Conservation (phyloP, 2,329 filamentous ascomycete species). For the Sarocladium brachiariae region DNA sequence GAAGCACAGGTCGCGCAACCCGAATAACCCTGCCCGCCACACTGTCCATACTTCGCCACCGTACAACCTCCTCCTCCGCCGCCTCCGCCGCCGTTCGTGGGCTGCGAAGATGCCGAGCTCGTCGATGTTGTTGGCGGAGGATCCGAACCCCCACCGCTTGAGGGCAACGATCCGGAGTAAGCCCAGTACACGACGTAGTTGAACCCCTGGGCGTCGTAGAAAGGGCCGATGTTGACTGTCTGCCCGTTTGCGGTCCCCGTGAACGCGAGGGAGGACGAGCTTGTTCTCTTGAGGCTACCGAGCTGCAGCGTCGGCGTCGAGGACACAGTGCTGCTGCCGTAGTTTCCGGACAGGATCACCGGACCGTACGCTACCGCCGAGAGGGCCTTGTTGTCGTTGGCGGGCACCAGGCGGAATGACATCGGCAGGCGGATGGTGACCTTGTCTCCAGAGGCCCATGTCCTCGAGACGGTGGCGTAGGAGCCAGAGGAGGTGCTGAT, state of each 20-base stretch:
- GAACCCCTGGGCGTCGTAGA: slow-evolving; percentile 33
- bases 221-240: slow-evolving; percentile 26
- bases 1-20: slow-evolving; percentile 18
- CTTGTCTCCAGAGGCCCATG: slow-evolving; percentile 36
- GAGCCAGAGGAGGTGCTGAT: slow-evolving; percentile 26
- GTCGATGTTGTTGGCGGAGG: background rate
- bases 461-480: slow-evolving; percentile 32
- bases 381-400: slow-evolving; percentile 38
- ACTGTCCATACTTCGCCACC: slow-evolving; percentile 14
- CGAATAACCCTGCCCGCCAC: slow-evolving; percentile 18
- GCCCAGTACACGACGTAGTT: slow-evolving; percentile 38
- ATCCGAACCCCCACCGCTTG: background rate
- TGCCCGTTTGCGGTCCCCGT: slow-evolving; percentile 23
- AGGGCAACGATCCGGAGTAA: background rate
- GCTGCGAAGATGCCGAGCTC: background rate
- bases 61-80: slow-evolving; percentile 1
- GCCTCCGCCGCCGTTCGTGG: background rate
- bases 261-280: slow-evolving; percentile 22
- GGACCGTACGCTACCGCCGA: slow-evolving; percentile 42
- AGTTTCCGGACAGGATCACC: slow-evolving; percentile 36
- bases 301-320: slow-evolving; percentile 24
- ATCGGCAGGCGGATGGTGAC: slow-evolving; percentile 39
- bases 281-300: slow-evolving; percentile 19
- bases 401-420: slow-evolving; percentile 32
- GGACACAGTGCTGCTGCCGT: slow-evolving; percentile 25